A percentile compares a stretch with the other conserved stretches of the same genome.
Evolutionary conservation across 2,329 filamentous ascomycete species (phyloP).

Genomic region (Clonostachys sp.): DNA sequence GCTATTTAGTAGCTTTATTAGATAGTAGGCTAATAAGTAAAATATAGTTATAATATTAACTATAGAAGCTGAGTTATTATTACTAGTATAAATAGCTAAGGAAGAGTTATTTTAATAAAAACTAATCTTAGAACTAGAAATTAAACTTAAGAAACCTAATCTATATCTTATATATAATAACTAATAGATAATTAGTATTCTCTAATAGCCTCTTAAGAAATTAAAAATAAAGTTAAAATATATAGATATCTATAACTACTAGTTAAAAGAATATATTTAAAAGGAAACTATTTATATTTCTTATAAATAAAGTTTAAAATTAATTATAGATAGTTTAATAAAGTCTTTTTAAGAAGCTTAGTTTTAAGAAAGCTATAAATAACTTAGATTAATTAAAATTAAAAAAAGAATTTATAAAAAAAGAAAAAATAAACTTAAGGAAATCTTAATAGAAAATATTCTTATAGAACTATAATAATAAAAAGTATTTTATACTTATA

Average conservation of each 20-base stretch:
- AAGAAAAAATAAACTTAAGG: too few relatives aligned
- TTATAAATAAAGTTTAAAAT: too few relatives aligned
- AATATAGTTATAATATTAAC: too few relatives aligned
- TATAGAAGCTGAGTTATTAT: too few relatives aligned
- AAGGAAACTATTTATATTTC: too few relatives aligned
- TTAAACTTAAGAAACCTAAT: not conserved
- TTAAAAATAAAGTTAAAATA: too few relatives aligned
- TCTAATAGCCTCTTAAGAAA: not conserved
- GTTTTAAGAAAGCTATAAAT: not conserved
- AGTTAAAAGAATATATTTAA: too few relatives aligned
- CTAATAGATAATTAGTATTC: not conserved
- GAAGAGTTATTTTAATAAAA: too few relatives aligned
- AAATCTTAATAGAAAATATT: too few relatives aligned
- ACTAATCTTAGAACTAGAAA: not conserved
- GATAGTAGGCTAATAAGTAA: too few relatives aligned
- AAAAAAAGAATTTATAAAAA: not conserved
- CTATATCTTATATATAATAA: not conserved
- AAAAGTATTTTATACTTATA: not conserved
- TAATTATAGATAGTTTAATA: not conserved
- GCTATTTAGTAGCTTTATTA: not conserved
- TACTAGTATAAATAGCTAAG: too few relatives aligned
- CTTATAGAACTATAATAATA: not conserved
- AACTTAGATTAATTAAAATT: not conserved
- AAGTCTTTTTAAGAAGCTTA: not conserved
- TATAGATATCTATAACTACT: too few relatives aligned